Conservation (phyloP, 768 basidiomycete genomes). For the Pholiota conissans region DNA sequence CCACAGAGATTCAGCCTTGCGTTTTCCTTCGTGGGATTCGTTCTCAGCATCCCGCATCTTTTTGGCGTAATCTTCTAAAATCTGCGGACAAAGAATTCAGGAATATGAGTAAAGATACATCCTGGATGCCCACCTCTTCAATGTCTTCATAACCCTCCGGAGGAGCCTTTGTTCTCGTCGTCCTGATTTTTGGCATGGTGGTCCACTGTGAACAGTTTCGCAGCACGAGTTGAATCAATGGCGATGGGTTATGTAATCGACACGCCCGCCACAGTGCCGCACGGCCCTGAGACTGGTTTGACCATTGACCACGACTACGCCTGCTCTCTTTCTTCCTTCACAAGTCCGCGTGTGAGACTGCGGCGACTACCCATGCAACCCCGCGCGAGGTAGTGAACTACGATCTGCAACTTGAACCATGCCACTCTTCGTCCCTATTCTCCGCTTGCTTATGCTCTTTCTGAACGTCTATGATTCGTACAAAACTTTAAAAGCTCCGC, state of each 20-base stretch:
- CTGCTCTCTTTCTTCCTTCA: conserved; percentile 1
- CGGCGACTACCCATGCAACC: conserved; percentile 17
- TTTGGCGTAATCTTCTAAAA: conserved; percentile 97
- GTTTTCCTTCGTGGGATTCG: conserved; percentile 97
- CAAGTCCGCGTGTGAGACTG: conserved; percentile 24
- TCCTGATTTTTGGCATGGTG: conserved; percentile 92
- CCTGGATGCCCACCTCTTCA: conserved; percentile 49
- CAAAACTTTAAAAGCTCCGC: conserved; percentile 75
- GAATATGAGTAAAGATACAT: conserved; percentile 20
- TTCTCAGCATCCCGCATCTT: conserved; percentile 99
- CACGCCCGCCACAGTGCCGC: not conserved
- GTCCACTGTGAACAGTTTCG: not conserved
- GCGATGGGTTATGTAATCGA: not conserved
- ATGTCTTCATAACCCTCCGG: conserved; percentile 97
- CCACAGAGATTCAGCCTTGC: conserved; percentile 91
- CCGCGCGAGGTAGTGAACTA: conserved; percentile 5
- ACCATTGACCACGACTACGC: no score
- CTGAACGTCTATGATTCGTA: conserved; percentile 83
- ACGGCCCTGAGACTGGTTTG: not conserved
- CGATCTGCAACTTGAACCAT: conserved; percentile 36
- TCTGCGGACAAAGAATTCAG: conserved; percentile 40
- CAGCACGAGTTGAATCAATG: not conserved
- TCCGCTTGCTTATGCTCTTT: conserved; percentile 71
- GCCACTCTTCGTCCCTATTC: conserved; percentile 66
- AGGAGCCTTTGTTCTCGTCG: conserved; percentile 88